Base-by-base conservation (phyloP, 257 asterid genomes). In the Euphrasia confusa region DNA sequence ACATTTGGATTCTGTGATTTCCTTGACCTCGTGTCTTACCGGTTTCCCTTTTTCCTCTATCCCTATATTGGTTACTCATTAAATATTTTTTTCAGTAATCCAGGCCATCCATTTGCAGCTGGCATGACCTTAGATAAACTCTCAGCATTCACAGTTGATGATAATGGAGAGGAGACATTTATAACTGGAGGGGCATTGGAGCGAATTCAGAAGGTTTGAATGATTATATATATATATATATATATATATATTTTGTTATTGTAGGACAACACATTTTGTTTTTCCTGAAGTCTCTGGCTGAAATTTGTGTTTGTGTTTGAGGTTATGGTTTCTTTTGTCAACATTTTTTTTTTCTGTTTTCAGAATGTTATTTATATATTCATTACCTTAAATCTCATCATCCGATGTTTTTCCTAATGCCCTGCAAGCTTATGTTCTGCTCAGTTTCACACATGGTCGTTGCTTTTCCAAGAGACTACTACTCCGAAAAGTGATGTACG, bases 41-140 rank as follows among this genome's bases (percentile, higher is more conserved):
- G 45, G 15, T 63, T 26, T 13, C 24, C 35, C 12, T 11, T 11
- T 27, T 24, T 24, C 48, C 54, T 52, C 71, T 56, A 37, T 64
- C 54, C 54, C 54, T 47, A 17, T 39, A 61, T 70, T 15, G 57
- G 44, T 69, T 44, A 59, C 66, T 68, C 60, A 60, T 61, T 27
- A 64, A 59, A 50, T 54, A 10, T 53, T 71, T 63, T 78, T 44
- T 74, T 69, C 93, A 92, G 99, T 77, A 86, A 89, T 66, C 85
- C 89, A 66, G 97, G 96, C 63, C 99, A 89, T 66, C 91, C 99
- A 15, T 92, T 92, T 80, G 94, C 96, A 35, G 93, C 89, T 53
- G 99, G 99, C 40, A 59, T 92, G 61, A 86, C 89, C 68, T 75
- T 92, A 58, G 96, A 92, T 72, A 92, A 79, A 79, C 95, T 92